These are phyloP conservation scores for Aureobasidium leucospermi DNA, from an alignment of 2,329 filamentous ascomycete genomes.

Conservation along the genomic window DNA sequence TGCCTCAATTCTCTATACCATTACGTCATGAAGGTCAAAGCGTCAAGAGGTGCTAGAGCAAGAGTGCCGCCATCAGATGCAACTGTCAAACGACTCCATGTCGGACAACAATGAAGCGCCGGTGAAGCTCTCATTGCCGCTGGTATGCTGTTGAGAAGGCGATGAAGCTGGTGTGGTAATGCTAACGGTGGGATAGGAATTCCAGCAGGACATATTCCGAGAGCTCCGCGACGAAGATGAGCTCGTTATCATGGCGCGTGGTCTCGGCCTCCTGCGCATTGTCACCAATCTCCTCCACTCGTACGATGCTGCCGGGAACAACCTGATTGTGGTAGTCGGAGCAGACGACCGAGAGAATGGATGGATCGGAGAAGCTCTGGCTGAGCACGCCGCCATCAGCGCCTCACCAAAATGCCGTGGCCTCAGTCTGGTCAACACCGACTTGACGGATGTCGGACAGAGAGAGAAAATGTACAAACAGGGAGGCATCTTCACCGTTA, in stretches of 20 bases:
- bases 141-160: slow-evolving; percentile 36
- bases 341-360: slow-evolving; percentile 90
- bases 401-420: slow-evolving; percentile 74
- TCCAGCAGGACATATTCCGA: slow-evolving; percentile 92
- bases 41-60: background rate
- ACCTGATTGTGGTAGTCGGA: slow-evolving; percentile 79
- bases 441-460: slow-evolving; percentile 77
- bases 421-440: slow-evolving; percentile 87
- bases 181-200: slow-evolving; percentile 46
- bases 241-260: slow-evolving; percentile 83
- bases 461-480: slow-evolving; percentile 86
- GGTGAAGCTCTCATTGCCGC: slow-evolving; percentile 73
- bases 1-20: background rate
- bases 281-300: slow-evolving; percentile 95
- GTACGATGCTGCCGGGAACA: slow-evolving; percentile 93
- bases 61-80: background rate
- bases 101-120: slow-evolving; percentile 33
- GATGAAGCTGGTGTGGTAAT: background rate
- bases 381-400: slow-evolving; percentile 90
- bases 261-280: slow-evolving; percentile 83
- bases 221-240: slow-evolving; percentile 87
- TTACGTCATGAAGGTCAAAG: background rate
- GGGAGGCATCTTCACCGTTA: slow-evolving; percentile 92
- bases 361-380: slow-evolving; percentile 93
- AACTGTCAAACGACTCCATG: slow-evolving; percentile 7